A percentile compares a stretch with the other conserved stretches of the same genome.
These are phyloP conservation scores for Elymus sibiricus DNA, from an alignment of 176 grass and related monocot genomes.

Conservation along the genomic window DNA sequence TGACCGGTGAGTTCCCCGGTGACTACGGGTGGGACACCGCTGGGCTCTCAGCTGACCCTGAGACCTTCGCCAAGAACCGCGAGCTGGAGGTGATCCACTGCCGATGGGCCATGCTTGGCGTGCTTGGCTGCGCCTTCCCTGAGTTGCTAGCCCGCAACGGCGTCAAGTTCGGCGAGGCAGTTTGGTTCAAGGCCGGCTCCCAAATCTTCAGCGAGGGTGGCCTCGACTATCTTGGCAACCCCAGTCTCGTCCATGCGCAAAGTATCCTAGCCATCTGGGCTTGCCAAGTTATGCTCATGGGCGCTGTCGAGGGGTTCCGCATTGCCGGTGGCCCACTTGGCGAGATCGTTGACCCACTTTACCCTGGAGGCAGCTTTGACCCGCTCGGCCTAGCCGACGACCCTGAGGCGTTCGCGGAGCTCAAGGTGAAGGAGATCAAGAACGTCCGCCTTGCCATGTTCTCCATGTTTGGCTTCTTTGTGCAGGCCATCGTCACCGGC, in stretches of 20 bases:
- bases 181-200: conserved; percentile 75
- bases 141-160: conserved; percentile 58
- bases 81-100: conserved; percentile 72
- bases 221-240: conserved; percentile 78
- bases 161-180: conserved; percentile 69
- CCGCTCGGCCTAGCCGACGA: conserved; percentile 64
- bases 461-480: conserved; percentile 82
- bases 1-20: not conserved
- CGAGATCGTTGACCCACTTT: conserved; percentile 60
- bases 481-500: conserved; percentile 74
- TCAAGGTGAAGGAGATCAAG: conserved; percentile 97
- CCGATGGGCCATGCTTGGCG: conserved; percentile 66
- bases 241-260: conserved; percentile 61
- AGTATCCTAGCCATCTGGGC: conserved; percentile 82
- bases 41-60: conserved; percentile 17
- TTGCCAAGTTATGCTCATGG: conserved; percentile 71
- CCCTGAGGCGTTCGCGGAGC: conserved; percentile 55
- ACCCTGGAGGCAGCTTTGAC: conserved; percentile 69
- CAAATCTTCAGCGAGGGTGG: conserved; percentile 72
- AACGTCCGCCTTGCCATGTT: conserved; percentile 94
- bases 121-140: conserved; percentile 66
- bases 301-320: conserved; percentile 65
- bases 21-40: conserved; percentile 7
- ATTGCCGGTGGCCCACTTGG: conserved; percentile 57
- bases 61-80: conserved; percentile 70